These are phyloP conservation scores for Saitozyma sp. DNA, from an alignment of 768 basidiomycete species.

Conservation along the genomic window DNA sequence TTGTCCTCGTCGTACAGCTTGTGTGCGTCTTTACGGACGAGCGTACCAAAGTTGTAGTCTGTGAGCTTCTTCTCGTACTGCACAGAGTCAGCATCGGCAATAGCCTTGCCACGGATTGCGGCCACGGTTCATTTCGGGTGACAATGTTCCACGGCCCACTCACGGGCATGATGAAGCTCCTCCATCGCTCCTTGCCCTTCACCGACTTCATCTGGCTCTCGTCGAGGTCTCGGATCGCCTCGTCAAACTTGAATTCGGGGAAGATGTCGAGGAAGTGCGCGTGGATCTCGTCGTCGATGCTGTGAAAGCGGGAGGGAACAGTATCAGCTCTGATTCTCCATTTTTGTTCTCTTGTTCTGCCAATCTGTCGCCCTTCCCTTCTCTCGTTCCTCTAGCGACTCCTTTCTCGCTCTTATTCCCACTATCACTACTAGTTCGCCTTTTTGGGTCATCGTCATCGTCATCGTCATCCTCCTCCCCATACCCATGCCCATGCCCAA, in stretches of 20 bases:
- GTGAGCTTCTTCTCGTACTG: conserved; percentile 88
- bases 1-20: conserved; percentile 87
- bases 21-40: conserved; percentile 76
- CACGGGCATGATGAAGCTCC: conserved; percentile 70
- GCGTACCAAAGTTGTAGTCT: conserved; percentile 94
- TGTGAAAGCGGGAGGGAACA: conserved; percentile 41
- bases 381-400: too few species aligned
- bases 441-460: too few species aligned
- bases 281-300: conserved; percentile 88
- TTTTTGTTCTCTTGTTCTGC: too few species aligned
- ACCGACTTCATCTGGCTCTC: conserved; percentile 91
- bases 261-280: conserved; percentile 72
- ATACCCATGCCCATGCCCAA: too few species aligned
- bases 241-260: conserved; percentile 65
- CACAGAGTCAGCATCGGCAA: conserved; percentile 36
- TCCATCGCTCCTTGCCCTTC: conserved; percentile 85
- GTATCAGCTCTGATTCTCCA: not conserved
- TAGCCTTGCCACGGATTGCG: conserved; percentile 23
- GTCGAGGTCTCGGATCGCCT: conserved; percentile 63
- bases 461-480: too few species aligned
- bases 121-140: too few species aligned
- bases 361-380: too few species aligned
- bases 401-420: too few species aligned
- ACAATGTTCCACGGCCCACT: too few species aligned
- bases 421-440: too few species aligned